Evolutionary conservation across 108 stramenopile species (phyloP).

Genomic region (Schizochytrium sp.): DNA sequence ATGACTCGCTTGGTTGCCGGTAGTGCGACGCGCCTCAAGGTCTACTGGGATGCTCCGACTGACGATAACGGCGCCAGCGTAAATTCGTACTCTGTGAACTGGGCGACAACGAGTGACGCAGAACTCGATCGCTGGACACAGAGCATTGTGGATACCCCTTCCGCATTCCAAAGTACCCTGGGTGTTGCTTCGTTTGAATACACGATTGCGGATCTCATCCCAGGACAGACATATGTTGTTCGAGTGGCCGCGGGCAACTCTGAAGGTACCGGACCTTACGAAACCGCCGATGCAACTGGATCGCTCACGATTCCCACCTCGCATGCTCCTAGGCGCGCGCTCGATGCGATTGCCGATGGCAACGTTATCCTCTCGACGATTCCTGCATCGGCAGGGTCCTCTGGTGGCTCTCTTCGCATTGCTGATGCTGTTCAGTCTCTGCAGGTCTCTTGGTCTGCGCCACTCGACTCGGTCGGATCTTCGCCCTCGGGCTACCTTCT

Average conservation of each 20-base stretch:
- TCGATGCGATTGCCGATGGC: conserved; percentile 31
- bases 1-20: neutral
- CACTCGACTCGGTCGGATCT: conserved; percentile 48
- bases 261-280: conserved; percentile 35
- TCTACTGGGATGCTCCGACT: neutral
- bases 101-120: neutral
- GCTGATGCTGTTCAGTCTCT: conserved; percentile 56
- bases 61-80: neutral
- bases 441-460: conserved; percentile 49
- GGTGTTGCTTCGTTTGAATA: conserved; percentile 29
- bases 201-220: conserved; percentile 32
- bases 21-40: neutral
- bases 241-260: conserved; percentile 31
- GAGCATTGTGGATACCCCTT: neutral
- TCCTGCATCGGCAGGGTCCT: neutral
- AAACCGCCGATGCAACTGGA: neutral
- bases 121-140: neutral
- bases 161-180: neutral
- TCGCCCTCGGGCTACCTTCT: conserved; percentile 46
- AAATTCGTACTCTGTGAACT: neutral
- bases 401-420: conserved; percentile 46
- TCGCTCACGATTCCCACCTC: conserved; percentile 20
- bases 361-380: conserved; percentile 43
- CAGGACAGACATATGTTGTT: conserved; percentile 54
- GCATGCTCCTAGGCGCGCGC: conserved; percentile 44